phyloP scores from a whole-genome alignment of 192 early-diverging fungal genomes.

The Coemansia sp. region DNA sequence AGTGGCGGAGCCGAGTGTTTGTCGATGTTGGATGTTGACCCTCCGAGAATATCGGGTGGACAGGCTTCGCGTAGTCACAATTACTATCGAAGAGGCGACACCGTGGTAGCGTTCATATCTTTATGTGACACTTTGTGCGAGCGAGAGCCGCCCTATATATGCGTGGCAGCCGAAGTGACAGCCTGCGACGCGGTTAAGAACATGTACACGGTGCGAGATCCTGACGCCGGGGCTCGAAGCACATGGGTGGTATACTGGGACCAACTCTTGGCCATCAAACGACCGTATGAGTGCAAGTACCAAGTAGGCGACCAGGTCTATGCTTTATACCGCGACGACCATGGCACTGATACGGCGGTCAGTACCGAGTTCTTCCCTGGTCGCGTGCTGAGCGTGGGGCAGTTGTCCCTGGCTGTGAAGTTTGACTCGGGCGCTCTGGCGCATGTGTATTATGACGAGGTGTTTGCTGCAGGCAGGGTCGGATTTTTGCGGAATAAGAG shows the following conservation, averaged over 20 bases:
- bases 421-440: conserved; percentile 31
- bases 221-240: conserved; percentile 17
- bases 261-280: conserved; percentile 41
- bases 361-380: conserved; percentile 52
- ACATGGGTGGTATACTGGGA: conserved; percentile 52
- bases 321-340: conserved; percentile 46
- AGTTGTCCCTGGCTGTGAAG: conserved; percentile 27
- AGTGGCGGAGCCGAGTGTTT: neutral
- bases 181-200: conserved; percentile 38
- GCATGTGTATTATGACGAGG: conserved; percentile 54
- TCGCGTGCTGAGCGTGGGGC: conserved; percentile 21
- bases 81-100: conserved; percentile 47
- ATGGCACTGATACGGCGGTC: conserved; percentile 25
- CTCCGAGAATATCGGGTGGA: conserved; percentile 26
- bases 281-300: conserved; percentile 42
- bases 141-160: conserved; percentile 20
- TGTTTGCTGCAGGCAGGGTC: conserved; percentile 44
- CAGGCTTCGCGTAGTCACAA: conserved; percentile 22
- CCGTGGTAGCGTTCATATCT: conserved; percentile 42
- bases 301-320: conserved; percentile 50
- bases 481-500: conserved; percentile 47
- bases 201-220: conserved; percentile 46
- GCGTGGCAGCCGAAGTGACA: conserved; percentile 22
- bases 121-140: conserved; percentile 12
- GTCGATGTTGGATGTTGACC: conserved; percentile 29